These are phyloP conservation scores for Liquidambar formosana DNA, from an alignment of 164 flowering plant species.

Conservation along the genomic window DNA sequence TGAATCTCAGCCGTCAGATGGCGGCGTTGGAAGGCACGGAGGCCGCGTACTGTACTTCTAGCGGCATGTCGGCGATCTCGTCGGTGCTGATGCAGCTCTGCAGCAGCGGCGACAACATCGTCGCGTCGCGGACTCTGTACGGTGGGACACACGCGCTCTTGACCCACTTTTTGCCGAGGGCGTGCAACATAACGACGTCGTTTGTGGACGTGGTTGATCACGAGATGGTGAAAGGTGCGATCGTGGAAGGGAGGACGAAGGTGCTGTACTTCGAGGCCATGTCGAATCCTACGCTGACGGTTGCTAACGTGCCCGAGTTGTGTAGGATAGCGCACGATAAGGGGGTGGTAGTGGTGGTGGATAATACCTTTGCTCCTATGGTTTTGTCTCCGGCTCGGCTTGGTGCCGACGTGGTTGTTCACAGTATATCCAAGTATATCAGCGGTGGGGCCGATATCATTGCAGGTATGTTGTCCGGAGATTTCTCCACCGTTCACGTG, in stretches of 20 bases:
- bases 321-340: slow-evolving; percentile 64
- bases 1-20: slow-evolving; percentile 85
- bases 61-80: slow-evolving; percentile 93
- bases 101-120: slow-evolving; percentile 77
- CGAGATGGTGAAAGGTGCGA: slow-evolving; percentile 45
- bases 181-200: slow-evolving; percentile 69
- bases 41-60: slow-evolving; percentile 94
- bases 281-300: slow-evolving; percentile 80
- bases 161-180: slow-evolving; percentile 71
- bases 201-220: slow-evolving; percentile 65
- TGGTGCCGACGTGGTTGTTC: slow-evolving; percentile 92
- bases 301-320: slow-evolving; percentile 73
- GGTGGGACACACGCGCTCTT: slow-evolving; percentile 94
- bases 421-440: slow-evolving; percentile 82
- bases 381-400: slow-evolving; percentile 80
- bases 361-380: slow-evolving; percentile 93
- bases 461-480: slow-evolving; percentile 52
- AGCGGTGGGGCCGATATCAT: slow-evolving; percentile 94
- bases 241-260: slow-evolving; percentile 61
- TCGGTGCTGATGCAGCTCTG: slow-evolving; percentile 76
- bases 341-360: slow-evolving; percentile 81
- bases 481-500: slow-evolving; percentile 15
- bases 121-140: slow-evolving; percentile 71
- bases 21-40: slow-evolving; percentile 96
- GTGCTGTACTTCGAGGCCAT: slow-evolving; percentile 78